Evolutionary conservation across 2,329 filamentous ascomycete genomes (phyloP), one percentile per base, ranked within the genome.

Genomic region (Colletotrichum godetiae): DNA sequence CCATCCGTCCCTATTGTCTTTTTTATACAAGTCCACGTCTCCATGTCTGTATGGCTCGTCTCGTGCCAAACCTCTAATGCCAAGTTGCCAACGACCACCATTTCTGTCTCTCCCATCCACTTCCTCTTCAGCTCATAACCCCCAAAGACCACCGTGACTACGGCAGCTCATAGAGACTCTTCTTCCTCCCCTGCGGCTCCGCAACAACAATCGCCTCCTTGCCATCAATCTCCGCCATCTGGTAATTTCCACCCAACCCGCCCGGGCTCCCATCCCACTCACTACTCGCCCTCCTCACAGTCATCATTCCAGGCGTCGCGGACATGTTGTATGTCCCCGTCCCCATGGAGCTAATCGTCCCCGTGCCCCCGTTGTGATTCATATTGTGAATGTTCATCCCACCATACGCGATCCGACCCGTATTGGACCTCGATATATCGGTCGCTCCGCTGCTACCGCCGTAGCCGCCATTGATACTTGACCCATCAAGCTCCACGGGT

Each of bases 191-290:
- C 15, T 65, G 53, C 12, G 67, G 55, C 60, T 62, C 46, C 5
- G 29, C n/a, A 22, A 65, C 46, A 8, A 61, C 29, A 3, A 73
- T 22, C 70, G 66, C 49, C 56, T 73, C 70, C 66, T 65, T 73
- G 27, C 70, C 70, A 2, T 73, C 70, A 27, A 73, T 73, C 60
- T 73, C 70, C 2, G 60, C 70, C 67, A 73, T 70, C 67, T 70
- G 70, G 37, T 73, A 65, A 12, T 57, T 31, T 1, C 70, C 70
- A 1, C 67, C 66, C 10, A 59, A 6, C 7, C 63, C 68, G 29
- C 64, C 70, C 2, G 66, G 66, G 35, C 70, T 69, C 7, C 46
- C 66, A 5, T 69, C 66, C 70, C 70, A 73, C 19, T 73, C 70
- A 31, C 70, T 65, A 12, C 70, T 65, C 55, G 55, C 5, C 69